These are phyloP conservation scores for Phoenix roebelenii DNA, from an alignment of 176 grass and related monocot species.

Conservation along the genomic window DNA sequence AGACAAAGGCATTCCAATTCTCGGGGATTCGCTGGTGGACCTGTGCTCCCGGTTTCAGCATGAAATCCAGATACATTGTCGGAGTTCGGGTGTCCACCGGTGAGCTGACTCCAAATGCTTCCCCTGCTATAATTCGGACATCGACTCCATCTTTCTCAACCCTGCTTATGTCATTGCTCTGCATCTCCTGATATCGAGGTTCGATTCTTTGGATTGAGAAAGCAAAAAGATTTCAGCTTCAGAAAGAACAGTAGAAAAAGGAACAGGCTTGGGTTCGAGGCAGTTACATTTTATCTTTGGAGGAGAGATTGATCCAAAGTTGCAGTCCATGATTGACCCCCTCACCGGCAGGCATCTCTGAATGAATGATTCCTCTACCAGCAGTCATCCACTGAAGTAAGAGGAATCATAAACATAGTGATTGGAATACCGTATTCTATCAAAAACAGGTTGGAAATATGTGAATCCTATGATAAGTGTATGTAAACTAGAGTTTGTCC, in stretches of 20 bases:
- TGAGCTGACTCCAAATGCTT: constrained; percentile 65
- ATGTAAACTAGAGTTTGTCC: too few species aligned
- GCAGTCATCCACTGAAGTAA: constrained; percentile 78
- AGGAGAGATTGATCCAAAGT: constrained; percentile 84
- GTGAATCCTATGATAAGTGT: too few species aligned
- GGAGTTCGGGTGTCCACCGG: constrained; percentile 72
- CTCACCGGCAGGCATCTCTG: constrained; percentile 53
- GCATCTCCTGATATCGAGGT: constrained; percentile 65
- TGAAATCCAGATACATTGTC: constrained; percentile 83
- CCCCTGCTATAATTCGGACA: constrained; percentile 65
- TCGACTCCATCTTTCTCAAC: constrained; percentile 52
- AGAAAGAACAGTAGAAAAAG: too few species aligned
- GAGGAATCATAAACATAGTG: too few species aligned
- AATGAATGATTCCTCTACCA: constrained; percentile 66
- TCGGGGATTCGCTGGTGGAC: constrained; percentile 44
- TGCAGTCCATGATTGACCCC: constrained; percentile 65
- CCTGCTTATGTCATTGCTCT: constrained; percentile 66
- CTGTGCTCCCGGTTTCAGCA: constrained; percentile 39
- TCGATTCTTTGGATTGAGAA: constrained; percentile 43
- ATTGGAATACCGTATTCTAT: too few species aligned
- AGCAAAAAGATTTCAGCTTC: not conserved
- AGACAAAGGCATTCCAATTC: constrained; percentile 69
- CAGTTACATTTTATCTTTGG: constrained; percentile 80
- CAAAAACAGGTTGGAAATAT: too few species aligned
- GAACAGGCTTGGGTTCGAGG: too few species aligned